These are phyloP conservation scores for Achaetomiella virescens DNA, from an alignment of 495 filamentous ascomycete species.

Conservation along the genomic window DNA sequence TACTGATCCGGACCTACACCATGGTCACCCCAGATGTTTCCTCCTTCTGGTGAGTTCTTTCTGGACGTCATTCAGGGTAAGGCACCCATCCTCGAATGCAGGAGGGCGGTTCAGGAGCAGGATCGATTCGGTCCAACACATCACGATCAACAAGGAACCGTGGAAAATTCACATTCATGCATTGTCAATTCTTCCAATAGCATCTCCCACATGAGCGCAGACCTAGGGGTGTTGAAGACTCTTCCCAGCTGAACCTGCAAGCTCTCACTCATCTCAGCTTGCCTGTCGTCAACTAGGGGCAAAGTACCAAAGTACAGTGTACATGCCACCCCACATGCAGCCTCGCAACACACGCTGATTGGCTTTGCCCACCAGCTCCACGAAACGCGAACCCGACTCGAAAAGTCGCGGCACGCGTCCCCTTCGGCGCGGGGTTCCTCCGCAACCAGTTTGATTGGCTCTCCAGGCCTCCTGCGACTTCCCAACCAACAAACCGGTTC, in stretches of 20 bases:
- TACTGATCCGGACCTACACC: too few relatives aligned
- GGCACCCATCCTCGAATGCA: too few relatives aligned
- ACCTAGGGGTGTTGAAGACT: background rate
- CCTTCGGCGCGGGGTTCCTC: slow-evolving; percentile 7
- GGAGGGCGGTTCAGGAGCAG: too few relatives aligned
- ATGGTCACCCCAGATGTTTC: too few relatives aligned
- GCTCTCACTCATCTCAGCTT: background rate
- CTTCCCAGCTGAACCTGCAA: background rate
- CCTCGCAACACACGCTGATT: slow-evolving; percentile 2
- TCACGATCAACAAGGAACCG: too few relatives aligned
- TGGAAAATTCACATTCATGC: too few relatives aligned
- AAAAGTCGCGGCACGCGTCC: slow-evolving; percentile 19
- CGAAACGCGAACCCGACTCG: slow-evolving; percentile 17
- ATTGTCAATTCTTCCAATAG: background rate
- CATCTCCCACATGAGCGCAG: background rate
- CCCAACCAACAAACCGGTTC: slow-evolving; percentile 5
- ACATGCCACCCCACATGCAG: background rate
- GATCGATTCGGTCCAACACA: too few relatives aligned
- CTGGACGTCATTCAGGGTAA: too few relatives aligned
- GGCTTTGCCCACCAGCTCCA: background rate
- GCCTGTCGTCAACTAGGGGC: too few relatives aligned
- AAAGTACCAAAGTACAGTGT: too few relatives aligned
- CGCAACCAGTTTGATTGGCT: slow-evolving; percentile 9
- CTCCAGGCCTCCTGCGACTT: slow-evolving; percentile 1
- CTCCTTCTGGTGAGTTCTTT: too few relatives aligned